Evolutionary conservation across 495 filamentous ascomycete genomes (phyloP), one percentile per base, ranked within the genome.

Genomic region (Aspergillus mulundensis): DNA sequence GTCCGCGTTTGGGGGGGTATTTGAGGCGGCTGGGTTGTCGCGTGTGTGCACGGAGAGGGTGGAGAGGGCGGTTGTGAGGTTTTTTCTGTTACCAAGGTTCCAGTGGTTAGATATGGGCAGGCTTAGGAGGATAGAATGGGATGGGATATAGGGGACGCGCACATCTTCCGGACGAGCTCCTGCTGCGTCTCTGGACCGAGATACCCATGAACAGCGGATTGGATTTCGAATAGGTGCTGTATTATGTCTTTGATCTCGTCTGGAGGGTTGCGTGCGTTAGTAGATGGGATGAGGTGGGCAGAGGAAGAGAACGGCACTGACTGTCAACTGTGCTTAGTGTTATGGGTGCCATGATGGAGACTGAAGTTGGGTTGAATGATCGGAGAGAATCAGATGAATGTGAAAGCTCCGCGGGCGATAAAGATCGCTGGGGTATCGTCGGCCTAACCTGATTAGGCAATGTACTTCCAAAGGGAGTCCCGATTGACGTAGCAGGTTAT

Each of bases 141-240:
- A 47, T 34, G 51, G 28, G 30, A 55, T 56, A 48, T 67, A 65
- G 21, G 39, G 50, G 30, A 43, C 16, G 59, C 62, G 28, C 80
- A 87, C 85, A 88, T 83, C 59, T 84, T 82, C 8, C 73, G 66
- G 25, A 81, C 77, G 40, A 89, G 79, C 41, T 84, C 82, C 53
- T 84, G 72, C 56, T 81, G 77, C 18, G 83, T 83, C 45, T 79
- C 78, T 14, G 81, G 71, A 38, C 86, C 86, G 57, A 84, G 76
- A 57, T 84, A 79, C 70, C 90, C 87, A 71, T 90, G 87, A 46
- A 84, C 80, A 30, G 84, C 78, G 28, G 86, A 82, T 72, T 91
- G 87, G 55, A 96, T 78, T 65, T 91, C 84, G 77, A 89, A 95
- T 47, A 97, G 85, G 62, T 91, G 87, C 64, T 94, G 88, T 69